These are phyloP conservation scores for Kwoniella sp. DNA, from an alignment of 768 basidiomycete genomes.

Conservation along the genomic window DNA sequence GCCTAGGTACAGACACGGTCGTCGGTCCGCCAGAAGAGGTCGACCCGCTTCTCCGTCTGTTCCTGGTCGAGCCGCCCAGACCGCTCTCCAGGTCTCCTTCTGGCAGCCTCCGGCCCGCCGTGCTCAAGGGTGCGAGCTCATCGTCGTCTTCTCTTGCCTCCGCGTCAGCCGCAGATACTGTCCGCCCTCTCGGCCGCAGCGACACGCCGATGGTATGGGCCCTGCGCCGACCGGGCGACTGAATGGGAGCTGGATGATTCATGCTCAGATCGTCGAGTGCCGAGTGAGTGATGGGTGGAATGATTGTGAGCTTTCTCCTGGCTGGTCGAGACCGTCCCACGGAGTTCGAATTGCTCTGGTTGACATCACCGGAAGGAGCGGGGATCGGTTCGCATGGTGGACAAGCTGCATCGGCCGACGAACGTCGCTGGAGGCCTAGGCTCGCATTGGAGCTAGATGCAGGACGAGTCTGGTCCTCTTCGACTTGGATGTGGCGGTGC, in stretches of 20 bases:
- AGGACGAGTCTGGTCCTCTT: conserved; percentile 6
- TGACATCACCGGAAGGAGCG: no score
- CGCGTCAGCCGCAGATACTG: no score
- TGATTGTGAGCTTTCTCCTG: no score
- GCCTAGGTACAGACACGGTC: no score
- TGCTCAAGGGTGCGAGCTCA: background rate
- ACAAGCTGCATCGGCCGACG: no score
- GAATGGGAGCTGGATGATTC: background rate
- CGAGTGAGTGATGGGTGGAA: conserved; percentile 6
- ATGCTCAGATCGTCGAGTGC: conserved; percentile 3
- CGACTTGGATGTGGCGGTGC: background rate
- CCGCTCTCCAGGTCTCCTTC: conserved; percentile 8
- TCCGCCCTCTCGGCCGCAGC: background rate
- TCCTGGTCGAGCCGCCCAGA: background rate
- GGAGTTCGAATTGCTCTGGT: no score
- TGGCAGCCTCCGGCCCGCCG: background rate
- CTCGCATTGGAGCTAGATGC: no score
- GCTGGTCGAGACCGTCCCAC: no score
- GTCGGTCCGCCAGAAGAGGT: conserved; percentile 3
- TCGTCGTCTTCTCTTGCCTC: background rate
- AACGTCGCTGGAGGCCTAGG: no score
- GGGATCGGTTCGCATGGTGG: no score
- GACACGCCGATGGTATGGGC: conserved; percentile 14
- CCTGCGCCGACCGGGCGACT: conserved; percentile 1
- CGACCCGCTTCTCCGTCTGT: background rate